Conservation (phyloP, 306 rosid species). For the Ormosia semicastrata region DNA sequence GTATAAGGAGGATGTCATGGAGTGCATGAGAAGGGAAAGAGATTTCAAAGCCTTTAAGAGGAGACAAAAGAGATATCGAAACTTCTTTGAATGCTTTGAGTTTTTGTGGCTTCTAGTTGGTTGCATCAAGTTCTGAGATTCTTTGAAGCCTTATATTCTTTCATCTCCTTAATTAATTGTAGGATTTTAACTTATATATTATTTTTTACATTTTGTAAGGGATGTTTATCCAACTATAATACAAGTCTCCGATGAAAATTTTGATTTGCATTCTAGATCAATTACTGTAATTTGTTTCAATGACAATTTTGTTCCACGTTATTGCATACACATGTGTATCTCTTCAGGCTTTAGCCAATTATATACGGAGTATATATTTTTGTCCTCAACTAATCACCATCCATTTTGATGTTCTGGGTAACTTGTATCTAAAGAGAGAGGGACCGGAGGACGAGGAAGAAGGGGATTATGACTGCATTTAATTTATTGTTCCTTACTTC, state of each 20-base stretch:
- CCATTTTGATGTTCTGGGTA: too few species aligned
- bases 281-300: neutral
- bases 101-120: conserved; percentile 18
- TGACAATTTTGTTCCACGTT: neutral
- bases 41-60: neutral
- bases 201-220: neutral
- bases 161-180: neutral
- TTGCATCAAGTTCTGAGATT: neutral
- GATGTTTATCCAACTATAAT: neutral
- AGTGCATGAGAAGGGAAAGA: conserved; percentile 30
- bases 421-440: too few species aligned
- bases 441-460: too few species aligned
- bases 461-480: too few species aligned
- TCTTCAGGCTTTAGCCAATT: too few species aligned
- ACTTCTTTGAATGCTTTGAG: conserved; percentile 16
- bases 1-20: conserved; percentile 36
- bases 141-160: neutral
- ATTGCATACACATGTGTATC: too few species aligned
- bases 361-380: too few species aligned
- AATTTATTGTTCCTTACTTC: neutral
- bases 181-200: neutral
- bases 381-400: too few species aligned
- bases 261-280: neutral
- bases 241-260: neutral
- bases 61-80: neutral